A percentile compares a stretch with the other conserved stretches of the same genome.
These are phyloP conservation scores for Penicillium antarcticum DNA, from an alignment of 495 filamentous ascomycete genomes.

Conservation along the genomic window DNA sequence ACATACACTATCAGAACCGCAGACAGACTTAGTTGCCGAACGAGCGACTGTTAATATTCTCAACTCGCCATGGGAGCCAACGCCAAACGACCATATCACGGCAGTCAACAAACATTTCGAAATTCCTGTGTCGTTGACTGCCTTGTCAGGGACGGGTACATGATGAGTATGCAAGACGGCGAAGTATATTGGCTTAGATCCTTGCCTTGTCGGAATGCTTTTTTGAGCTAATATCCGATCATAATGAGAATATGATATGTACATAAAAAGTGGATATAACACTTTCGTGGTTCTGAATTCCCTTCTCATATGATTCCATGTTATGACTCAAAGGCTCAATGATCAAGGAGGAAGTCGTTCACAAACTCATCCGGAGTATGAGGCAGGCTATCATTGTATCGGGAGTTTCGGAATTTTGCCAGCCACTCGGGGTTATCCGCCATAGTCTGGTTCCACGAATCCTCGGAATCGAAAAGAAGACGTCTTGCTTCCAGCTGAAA, in stretches of 20 bases:
- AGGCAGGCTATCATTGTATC: not conserved
- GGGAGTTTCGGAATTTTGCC: constrained; percentile 48
- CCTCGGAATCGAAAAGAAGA: constrained; percentile 57
- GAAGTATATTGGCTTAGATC: not conserved
- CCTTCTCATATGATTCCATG: too few species aligned
- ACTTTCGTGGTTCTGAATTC: too few species aligned
- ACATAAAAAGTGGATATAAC: too few species aligned
- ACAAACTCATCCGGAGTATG: not conserved
- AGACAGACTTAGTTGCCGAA: not conserved
- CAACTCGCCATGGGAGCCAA: constrained; percentile 13
- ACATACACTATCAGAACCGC: not conserved
- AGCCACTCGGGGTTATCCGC: constrained; percentile 58
- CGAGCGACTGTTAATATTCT: constrained; percentile 25
- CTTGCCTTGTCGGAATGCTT: too few species aligned
- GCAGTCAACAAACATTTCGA: constrained; percentile 22
- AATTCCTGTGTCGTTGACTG: constrained; percentile 11
- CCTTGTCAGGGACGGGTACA: not conserved
- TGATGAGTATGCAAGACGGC: not conserved
- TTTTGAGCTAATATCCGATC: too few species aligned
- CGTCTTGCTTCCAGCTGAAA: constrained; percentile 45
- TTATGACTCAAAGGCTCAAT: too few species aligned
- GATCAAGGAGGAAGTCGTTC: too few species aligned
- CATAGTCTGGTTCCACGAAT: constrained; percentile 62
- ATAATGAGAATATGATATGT: too few species aligned
- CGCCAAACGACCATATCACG: not conserved